Evolutionary conservation across 257 asterid species (phyloP).

Genomic region (Capsicum chinense): DNA sequence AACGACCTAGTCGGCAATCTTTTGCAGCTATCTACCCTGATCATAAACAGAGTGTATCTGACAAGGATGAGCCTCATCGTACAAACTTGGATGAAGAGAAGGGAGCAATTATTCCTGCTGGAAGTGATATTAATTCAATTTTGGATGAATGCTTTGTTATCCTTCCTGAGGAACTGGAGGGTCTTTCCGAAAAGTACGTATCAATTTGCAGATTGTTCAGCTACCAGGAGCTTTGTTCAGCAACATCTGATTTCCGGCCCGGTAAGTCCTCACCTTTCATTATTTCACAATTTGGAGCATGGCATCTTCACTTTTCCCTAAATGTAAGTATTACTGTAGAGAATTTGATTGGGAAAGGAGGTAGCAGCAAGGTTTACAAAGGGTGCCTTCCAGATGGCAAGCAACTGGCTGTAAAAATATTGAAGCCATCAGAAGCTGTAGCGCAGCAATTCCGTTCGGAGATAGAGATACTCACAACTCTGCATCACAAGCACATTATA

Average conservation of each 20-base stretch:
- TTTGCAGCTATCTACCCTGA: slow-evolving; percentile 72
- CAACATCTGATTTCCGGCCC: slow-evolving; percentile 63
- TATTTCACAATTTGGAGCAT: not conserved
- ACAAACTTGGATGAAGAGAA: slow-evolving; percentile 44
- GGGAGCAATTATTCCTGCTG: slow-evolving; percentile 47
- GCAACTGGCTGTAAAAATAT: slow-evolving; percentile 76
- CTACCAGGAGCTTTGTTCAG: slow-evolving; percentile 72
- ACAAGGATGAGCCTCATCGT: slow-evolving; percentile 40
- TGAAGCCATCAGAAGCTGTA: slow-evolving; percentile 72
- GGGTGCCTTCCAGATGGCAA: slow-evolving; percentile 68
- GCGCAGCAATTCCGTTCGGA: slow-evolving; percentile 78
- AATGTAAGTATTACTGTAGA: slow-evolving; percentile 46
- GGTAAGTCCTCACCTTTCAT: slow-evolving; percentile 52
- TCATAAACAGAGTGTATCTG: slow-evolving; percentile 55
- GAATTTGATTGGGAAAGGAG: slow-evolving; percentile 85
- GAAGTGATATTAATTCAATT: slow-evolving; percentile 38
- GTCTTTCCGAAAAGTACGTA: slow-evolving; percentile 58
- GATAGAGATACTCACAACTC: slow-evolving; percentile 64
- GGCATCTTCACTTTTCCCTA: slow-evolving; percentile 19
- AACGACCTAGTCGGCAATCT: slow-evolving; percentile 61
- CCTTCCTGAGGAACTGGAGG: slow-evolving; percentile 58
- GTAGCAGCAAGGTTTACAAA: slow-evolving; percentile 83
- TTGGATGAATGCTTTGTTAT: slow-evolving; percentile 35
- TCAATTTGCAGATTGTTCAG: slow-evolving; percentile 59
- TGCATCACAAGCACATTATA: slow-evolving; percentile 76